Evolutionary conservation across 1,139 yeast species (phyloP).

Genomic region (Saccharomyces hybrid): DNA sequence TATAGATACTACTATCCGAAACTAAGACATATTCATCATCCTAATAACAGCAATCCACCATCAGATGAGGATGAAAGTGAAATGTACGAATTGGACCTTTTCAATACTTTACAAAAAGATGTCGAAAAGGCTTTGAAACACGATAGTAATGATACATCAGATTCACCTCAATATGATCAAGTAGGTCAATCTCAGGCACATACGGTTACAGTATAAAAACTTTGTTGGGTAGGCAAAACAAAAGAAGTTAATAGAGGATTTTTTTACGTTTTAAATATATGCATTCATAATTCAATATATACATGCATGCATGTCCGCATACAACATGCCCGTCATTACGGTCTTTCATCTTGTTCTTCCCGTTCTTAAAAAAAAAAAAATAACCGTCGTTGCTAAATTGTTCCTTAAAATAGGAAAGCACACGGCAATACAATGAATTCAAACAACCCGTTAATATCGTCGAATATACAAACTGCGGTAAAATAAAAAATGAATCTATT

Average conservation of each 20-base stretch:
- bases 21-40: neutral
- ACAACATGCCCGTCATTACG: neutral
- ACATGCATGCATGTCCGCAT: neutral
- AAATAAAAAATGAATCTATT: neutral
- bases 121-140: neutral
- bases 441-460: neutral
- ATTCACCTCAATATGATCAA: neutral
- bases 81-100: slow-evolving; percentile 4
- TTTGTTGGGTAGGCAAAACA: neutral
- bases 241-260: neutral
- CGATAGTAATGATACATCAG: neutral
- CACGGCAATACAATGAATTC: neutral
- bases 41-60: slow-evolving; percentile 9
- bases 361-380: neutral
- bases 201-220: neutral
- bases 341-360: neutral
- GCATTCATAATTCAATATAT: neutral
- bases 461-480: neutral
- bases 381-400: neutral
- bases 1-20: slow-evolving; percentile 37
- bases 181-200: neutral
- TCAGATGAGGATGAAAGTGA: neutral
- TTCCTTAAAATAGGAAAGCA: neutral
- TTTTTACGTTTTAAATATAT: neutral
- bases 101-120: slow-evolving; percentile 2